Conservation (phyloP, 768 basidiomycete genomes). For the Tulasnella sp. region DNA sequence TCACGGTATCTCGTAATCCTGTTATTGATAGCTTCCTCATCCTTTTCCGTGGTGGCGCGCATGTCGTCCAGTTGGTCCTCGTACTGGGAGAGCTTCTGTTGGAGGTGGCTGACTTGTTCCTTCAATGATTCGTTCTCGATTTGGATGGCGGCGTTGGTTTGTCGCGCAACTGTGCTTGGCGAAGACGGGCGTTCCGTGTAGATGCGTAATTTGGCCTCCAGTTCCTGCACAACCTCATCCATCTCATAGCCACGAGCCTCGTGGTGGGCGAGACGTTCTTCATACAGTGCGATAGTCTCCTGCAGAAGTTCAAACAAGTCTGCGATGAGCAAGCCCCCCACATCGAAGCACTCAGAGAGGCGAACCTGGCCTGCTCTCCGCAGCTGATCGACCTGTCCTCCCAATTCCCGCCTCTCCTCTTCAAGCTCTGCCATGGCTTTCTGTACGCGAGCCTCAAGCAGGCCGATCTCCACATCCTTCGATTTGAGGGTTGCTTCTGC, state of each 20-base stretch:
- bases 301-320: constrained; percentile 25
- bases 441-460: constrained; percentile 41
- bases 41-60: constrained; percentile 56
- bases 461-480: constrained; percentile 50
- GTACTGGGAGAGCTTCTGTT: constrained; percentile 58
- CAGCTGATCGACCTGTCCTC: constrained; percentile 69
- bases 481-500: constrained; percentile 40
- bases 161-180: constrained; percentile 30
- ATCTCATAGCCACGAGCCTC: constrained; percentile 69
- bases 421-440: constrained; percentile 36
- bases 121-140: constrained; percentile 91
- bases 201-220: constrained; percentile 43
- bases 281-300: constrained; percentile 94
- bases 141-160: constrained; percentile 60
- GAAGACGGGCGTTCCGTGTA: constrained; percentile 28
- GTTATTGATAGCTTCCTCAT: constrained; percentile 53
- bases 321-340: constrained; percentile 12
- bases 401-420: constrained; percentile 56
- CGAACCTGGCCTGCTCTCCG: constrained; percentile 78
- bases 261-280: constrained; percentile 66
- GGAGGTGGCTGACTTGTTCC: constrained; percentile 83
- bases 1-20: constrained; percentile 59
- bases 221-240: constrained; percentile 48
- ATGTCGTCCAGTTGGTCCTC: constrained; percentile 83
- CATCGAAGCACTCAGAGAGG: not conserved